Evolutionary conservation across 116 monocot genomes (phyloP).

Genomic region (Phalaenopsis hybrid): DNA sequence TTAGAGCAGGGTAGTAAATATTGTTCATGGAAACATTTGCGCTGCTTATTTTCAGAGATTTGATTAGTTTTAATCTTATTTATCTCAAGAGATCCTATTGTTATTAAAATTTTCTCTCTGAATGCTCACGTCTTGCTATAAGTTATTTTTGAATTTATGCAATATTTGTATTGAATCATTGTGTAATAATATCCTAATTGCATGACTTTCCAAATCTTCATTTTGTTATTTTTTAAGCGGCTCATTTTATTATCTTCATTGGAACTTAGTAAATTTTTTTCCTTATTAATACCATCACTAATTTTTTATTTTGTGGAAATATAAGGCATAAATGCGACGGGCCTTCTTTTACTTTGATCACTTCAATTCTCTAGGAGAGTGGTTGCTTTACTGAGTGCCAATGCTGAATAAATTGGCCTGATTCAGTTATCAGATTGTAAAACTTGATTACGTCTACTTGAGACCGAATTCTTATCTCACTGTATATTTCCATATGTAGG

Average conservation of each 20-base stretch:
- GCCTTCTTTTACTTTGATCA: neutral
- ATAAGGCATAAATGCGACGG: neutral
- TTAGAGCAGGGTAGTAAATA: neutral
- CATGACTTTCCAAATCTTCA: neutral
- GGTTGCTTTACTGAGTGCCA: neutral
- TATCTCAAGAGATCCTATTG: neutral
- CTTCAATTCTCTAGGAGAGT: neutral
- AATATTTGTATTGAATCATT: neutral
- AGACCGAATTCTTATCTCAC: neutral
- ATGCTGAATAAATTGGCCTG: neutral
- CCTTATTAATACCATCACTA: too few relatives aligned
- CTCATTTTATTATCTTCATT: neutral
- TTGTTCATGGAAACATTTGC: neutral
- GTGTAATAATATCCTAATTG: neutral
- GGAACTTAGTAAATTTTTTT: too few relatives aligned
- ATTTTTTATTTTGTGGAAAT: neutral
- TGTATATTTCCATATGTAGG: constrained; percentile 24
- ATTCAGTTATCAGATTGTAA: neutral
- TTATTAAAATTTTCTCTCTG: neutral
- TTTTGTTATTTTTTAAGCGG: neutral
- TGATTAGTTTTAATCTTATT: neutral
- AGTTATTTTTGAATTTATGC: neutral
- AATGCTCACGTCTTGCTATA: neutral
- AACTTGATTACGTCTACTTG: neutral
- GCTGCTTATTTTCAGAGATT: neutral